Conservation (phyloP, 2,329 filamentous ascomycete species). For the Paraconiothyrium sp. region DNA sequence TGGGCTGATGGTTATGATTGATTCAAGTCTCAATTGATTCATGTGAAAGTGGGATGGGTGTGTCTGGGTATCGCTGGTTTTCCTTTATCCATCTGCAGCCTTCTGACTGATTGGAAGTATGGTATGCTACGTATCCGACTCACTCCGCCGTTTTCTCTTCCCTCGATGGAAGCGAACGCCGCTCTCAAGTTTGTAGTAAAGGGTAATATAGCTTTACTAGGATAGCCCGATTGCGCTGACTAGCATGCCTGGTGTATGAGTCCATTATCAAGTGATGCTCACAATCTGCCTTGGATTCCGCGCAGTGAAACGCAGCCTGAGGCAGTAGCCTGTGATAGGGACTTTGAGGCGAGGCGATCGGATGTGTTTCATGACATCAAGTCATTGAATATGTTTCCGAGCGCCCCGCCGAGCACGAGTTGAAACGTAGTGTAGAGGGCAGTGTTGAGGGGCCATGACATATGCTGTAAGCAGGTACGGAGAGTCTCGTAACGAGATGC, state of each 20-base stretch:
- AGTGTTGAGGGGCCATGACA: not conserved
- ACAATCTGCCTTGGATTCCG: not conserved
- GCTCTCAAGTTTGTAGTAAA: not conserved
- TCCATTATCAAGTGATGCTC: not conserved
- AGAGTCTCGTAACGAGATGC: not conserved
- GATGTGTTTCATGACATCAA: not conserved
- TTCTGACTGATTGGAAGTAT: too few species aligned
- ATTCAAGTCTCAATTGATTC: too few species aligned
- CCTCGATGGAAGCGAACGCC: not conserved
- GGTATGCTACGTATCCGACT: too few species aligned
- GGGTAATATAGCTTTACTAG: not conserved
- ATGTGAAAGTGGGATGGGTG: too few species aligned
- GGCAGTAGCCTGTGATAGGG: slow-evolving; percentile 1
- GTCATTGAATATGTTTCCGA: not conserved
- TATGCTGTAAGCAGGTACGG: not conserved
- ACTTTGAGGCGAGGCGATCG: not conserved
- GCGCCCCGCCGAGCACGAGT: not conserved
- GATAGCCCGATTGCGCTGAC: not conserved
- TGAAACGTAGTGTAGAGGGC: not conserved
- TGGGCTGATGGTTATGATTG: too few species aligned
- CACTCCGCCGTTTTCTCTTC: too few species aligned
- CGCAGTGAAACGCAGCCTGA: slow-evolving; percentile 8
- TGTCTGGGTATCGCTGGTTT: too few species aligned
- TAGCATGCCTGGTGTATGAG: not conserved
- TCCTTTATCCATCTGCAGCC: too few species aligned